Base-by-base conservation (phyloP, 2,329 filamentous ascomycete species). In the Monilinia fructicola region DNA sequence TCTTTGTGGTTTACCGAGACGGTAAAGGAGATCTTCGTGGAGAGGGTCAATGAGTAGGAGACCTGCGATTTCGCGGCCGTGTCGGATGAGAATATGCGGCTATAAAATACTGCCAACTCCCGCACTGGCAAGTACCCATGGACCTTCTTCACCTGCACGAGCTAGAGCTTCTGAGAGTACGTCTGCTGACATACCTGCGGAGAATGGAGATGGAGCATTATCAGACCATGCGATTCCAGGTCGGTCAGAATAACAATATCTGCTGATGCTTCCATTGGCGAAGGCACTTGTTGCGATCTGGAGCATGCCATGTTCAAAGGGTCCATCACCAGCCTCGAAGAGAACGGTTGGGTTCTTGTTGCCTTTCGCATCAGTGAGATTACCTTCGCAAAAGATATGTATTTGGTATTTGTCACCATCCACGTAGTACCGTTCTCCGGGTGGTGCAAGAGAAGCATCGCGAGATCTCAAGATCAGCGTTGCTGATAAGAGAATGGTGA, bases 161-260 rank as follows among this genome's bases (percentile, higher is more conserved):
- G 90, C 88, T 7, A 99, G 84, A 3, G 93, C 92, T 79, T 98
- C 93, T 54, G 92, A 93, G 35, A 98, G 82, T 0, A 89, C 92
- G 74, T 97, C 93, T 6, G 91, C 89, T n/a, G 91, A 90, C 86
- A 97, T 97, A 54, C 93, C 93, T 5, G 92, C 94, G 6, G 92
- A 96, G 73, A 97, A 89, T 0, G 95, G 95, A 7, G 93, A 97
- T 2, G 95, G 95, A 0, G 94, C 93, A 65, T 95, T 94, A 78
- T 99, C 95, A 69, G 87, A 87, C 88, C 92, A 97, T 9, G 85
- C 94, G 66, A 94, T 85, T 1, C 95, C 95, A 0, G 95, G 95
- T 28, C 95, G 90, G 76, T 99, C 95, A 76, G 92, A 93, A 78
- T 97, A 97, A 82, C 95, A 99, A 80, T 96, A 98, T 68, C 94